Base-by-base conservation (phyloP, 306 rosid genomes). In the Castanea sativa region DNA sequence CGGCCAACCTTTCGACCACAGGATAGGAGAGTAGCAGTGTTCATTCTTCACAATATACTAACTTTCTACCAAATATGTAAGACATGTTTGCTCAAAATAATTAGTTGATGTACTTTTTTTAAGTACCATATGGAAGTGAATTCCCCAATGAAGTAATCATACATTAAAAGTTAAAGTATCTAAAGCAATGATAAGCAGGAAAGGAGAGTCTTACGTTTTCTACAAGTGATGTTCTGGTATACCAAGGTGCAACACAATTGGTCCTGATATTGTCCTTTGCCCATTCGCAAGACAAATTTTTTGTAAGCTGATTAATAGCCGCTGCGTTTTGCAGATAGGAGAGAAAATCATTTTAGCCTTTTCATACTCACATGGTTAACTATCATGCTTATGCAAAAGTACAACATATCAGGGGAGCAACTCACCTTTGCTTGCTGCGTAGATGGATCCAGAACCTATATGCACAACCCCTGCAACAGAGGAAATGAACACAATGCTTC, bases 251-350 rank as follows among this genome's bases (percentile, higher is more conserved):
- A 63, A 95, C 96, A 84, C 85, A 73, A 52, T 95, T 95, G 89
- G 82, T 82, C 83, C 99, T 85, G 86, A 95, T 93, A 69, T 83
- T 91, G 85, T 93, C 98, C 81, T 91, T 89, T 11, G 98, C 99
- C 99, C 98, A 95, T 81, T 95, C 97, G 73, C 99, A 95, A 83
- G 97, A 96, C 86, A 95, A 88, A 78, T 73, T 79, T 73, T 82
- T 90, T n/a, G 94, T 81, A 67, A 96, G 89, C 80, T 96, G 98
- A 89, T 96, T 88, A 13, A 93, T 88, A 76, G 96, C 99, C 88
- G 94, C 99, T 96, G 94, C 64, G 55, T 83, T 85, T 74, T 30
- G 38, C 32, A 73, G 20, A 49, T 55, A 77, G 0, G 0, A 21
- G 16, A 70, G 52, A 77, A 68, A 55, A 52, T 49, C 5, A 52